phyloP scores from a whole-genome alignment of 2,329 filamentous ascomycete species.

The Colletotrichum euphorbiae region DNA sequence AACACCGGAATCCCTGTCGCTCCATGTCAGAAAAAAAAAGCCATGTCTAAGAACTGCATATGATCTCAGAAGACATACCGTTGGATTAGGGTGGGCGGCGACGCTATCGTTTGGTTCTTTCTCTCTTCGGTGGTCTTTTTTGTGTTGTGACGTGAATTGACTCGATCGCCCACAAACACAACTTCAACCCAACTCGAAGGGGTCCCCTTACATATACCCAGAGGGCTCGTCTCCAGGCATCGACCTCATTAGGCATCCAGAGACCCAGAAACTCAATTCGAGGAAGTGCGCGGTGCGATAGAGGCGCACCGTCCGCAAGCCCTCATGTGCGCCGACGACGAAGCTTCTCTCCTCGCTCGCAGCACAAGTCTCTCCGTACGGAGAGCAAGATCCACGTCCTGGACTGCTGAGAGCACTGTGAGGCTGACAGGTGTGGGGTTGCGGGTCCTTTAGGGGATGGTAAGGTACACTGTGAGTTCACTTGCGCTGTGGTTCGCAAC shows the following conservation, averaged over 20 bases:
- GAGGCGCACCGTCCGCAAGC: neutral
- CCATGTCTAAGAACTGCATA: conserved; percentile 8
- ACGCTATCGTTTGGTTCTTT: neutral
- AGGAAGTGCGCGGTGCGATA: neutral
- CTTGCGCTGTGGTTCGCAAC: conserved; percentile 26
- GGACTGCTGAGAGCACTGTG: conserved; percentile 9
- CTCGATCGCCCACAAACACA: neutral
- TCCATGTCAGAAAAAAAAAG: conserved; percentile 29
- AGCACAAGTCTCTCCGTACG: no score
- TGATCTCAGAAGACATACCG: conserved; percentile 30
- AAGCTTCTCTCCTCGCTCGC: neutral
- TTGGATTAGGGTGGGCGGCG: neutral
- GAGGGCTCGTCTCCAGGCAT: neutral
- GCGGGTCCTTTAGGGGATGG: conserved; percentile 5
- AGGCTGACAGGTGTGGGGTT: conserved; percentile 24
- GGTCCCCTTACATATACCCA: neutral
- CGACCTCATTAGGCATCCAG: neutral
- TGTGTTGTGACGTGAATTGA: conserved; percentile 10
- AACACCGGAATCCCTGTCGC: conserved; percentile 35
- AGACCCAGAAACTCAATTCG: neutral
- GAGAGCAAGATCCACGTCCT: neutral
- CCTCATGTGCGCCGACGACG: neutral
- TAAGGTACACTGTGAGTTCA: neutral
- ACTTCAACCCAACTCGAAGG: neutral
- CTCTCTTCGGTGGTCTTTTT: neutral